phyloP scores from a whole-genome alignment of 1,284 basidiomycete genomes.

The Mycosarcoma maydis region DNA sequence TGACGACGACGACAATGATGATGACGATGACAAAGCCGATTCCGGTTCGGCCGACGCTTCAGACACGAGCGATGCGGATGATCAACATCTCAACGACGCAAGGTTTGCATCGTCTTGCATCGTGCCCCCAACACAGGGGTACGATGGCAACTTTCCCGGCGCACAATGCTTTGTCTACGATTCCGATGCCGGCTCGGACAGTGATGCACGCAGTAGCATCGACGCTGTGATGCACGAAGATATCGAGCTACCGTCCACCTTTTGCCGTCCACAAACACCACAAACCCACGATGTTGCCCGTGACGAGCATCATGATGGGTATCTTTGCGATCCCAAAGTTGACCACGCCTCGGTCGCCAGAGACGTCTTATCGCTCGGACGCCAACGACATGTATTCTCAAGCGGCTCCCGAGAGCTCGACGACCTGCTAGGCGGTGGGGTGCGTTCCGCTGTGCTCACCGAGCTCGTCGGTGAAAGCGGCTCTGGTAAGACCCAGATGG shows the following conservation, averaged over 20 bases:
- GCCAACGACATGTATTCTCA: constrained; percentile 17
- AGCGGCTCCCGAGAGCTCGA: constrained; percentile 43
- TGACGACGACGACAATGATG: too few species aligned
- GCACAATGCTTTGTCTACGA: constrained; percentile 25
- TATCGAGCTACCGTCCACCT: constrained; percentile 17
- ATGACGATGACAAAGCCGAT: constrained; percentile 6
- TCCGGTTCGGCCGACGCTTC: constrained; percentile 4
- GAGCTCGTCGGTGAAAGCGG: constrained; percentile 60
- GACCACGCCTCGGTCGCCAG: neutral
- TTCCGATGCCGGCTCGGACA: constrained; percentile 22
- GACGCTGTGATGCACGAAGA: constrained; percentile 17
- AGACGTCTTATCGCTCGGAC: constrained; percentile 22
- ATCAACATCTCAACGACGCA: neutral
- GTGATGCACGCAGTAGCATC: neutral
- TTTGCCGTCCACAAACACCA: neutral
- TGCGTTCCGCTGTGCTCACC: constrained; percentile 36
- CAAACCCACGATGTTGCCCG: neutral
- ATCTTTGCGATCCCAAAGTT: neutral
- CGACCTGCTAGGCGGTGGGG: constrained; percentile 42
- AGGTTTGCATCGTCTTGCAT: constrained; percentile 12
- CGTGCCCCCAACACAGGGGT: constrained; percentile 37
- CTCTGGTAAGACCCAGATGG: constrained; percentile 59
- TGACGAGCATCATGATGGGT: neutral
- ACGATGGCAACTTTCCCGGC: constrained; percentile 42
- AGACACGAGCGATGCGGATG: constrained; percentile 2